These are phyloP conservation scores for Vararia minispora DNA, from an alignment of 768 basidiomycete species.

Conservation along the genomic window DNA sequence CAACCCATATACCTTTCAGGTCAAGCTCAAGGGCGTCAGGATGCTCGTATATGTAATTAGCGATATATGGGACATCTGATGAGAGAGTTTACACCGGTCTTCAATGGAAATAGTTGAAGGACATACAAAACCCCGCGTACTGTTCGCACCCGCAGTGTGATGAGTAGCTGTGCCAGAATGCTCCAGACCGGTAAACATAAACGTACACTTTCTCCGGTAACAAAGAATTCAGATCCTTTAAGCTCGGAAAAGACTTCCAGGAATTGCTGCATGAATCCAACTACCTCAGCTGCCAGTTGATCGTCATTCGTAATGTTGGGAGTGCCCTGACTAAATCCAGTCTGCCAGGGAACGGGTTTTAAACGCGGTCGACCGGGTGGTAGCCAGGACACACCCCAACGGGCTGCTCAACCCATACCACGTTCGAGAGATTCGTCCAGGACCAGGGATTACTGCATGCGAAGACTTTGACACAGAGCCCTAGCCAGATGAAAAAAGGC, in stretches of 20 bases:
- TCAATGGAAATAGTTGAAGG: background rate
- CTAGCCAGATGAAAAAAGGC: background rate
- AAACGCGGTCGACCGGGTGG: background rate
- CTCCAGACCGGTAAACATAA: background rate
- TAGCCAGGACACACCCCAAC: constrained; percentile 31
- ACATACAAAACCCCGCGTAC: constrained; percentile 25
- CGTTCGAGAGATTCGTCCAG: constrained; percentile 67
- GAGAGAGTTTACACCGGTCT: constrained; percentile 20
- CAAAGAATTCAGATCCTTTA: constrained; percentile 58
- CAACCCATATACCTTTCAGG: constrained; percentile 62
- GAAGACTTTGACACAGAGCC: background rate
- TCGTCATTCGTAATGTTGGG: constrained; percentile 50
- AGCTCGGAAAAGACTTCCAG: constrained; percentile 59
- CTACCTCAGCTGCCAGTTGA: constrained; percentile 40
- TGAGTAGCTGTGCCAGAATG: background rate
- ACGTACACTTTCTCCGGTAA: constrained; percentile 64
- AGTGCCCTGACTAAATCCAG: constrained; percentile 59
- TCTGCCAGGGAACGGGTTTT: constrained; percentile 16
- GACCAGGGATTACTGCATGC: constrained; percentile 34
- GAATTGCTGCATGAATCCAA: constrained; percentile 58
- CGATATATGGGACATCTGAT: constrained; percentile 17
- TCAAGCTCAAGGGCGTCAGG: constrained; percentile 36
- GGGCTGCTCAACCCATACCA: constrained; percentile 69
- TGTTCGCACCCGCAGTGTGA: constrained; percentile 2
- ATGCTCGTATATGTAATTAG: constrained; percentile 56